Evolutionary conservation across 2,329 filamentous ascomycete genomes (phyloP).

Genomic region (Didymella lethalis): DNA sequence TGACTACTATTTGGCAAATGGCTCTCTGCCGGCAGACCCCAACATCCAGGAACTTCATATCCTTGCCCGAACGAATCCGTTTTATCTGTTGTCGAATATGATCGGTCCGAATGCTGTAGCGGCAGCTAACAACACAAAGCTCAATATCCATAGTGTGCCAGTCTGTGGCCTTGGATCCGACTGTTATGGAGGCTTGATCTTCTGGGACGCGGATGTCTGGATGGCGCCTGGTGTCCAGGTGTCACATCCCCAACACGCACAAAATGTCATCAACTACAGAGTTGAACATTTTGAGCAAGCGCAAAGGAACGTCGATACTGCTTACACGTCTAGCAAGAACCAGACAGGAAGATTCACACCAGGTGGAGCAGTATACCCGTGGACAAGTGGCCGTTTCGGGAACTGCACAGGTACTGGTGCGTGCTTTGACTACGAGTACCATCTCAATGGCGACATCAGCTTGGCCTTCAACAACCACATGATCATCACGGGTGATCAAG

Average conservation of each 20-base stretch:
- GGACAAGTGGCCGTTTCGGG: conserved; percentile 72
- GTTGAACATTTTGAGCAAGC: conserved; percentile 67
- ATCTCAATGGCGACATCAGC: conserved; percentile 74
- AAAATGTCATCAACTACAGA: conserved; percentile 71
- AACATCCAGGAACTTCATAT: conserved; percentile 66
- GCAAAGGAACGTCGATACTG: conserved; percentile 64
- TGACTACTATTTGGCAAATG: conserved; percentile 64
- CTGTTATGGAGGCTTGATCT: conserved; percentile 71
- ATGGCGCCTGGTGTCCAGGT: conserved; percentile 72
- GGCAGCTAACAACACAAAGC: conserved; percentile 58
- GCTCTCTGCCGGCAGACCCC: conserved; percentile 64
- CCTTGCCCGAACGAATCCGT: conserved; percentile 63
- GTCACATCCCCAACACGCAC: conserved; percentile 67
- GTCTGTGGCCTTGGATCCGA: conserved; percentile 74
- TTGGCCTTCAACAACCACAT: conserved; percentile 68
- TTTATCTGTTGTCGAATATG: conserved; percentile 64
- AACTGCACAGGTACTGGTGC: conserved; percentile 70
- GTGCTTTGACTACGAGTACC: conserved; percentile 77
- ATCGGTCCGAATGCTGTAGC: conserved; percentile 63
- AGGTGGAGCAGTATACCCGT: conserved; percentile 69
- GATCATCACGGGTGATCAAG: conserved; percentile 65
- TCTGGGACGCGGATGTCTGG: conserved; percentile 73
- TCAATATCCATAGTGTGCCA: conserved; percentile 70
- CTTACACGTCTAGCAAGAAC: conserved; percentile 67
- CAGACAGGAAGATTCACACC: conserved; percentile 63